Evolutionary conservation across 495 filamentous ascomycete genomes (phyloP), one percentile per base, ranked within the genome.

Genomic region (Xylaria curta): DNA sequence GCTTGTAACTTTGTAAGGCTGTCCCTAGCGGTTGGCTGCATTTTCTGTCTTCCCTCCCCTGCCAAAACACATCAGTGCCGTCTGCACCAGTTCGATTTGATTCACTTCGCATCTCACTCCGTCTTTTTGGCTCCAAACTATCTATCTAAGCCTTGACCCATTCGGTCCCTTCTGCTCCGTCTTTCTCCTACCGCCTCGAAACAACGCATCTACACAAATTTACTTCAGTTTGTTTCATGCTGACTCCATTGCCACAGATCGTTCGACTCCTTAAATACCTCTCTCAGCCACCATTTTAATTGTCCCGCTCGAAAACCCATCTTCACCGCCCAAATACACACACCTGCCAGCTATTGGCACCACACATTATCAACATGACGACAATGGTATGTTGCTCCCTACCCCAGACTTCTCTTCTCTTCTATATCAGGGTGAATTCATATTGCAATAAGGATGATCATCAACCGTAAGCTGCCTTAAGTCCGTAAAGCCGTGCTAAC

Each of bases 321-420:
- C n/a, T 17, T 46, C 51, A 46, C 42, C 46, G 46, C 36, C 36
- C 47, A 64, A 70, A 28, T 21, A 51, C 46, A 28, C 3, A 19
- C 38, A 5, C 44, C 38, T 13, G 31, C 61, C 70, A 73, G 72
- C 69, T 68, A 17, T n/a, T 19, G 61, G 58, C 72, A 51, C 33
- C 64, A 51, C 51, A 63, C 47, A 69, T 66, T 74, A 65, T 68
- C 74, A 83, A 72, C 19, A 86, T 86, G 84, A 85, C 84, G 70
- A 86, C 84, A 46, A 86, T 86, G 84, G 84, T 86, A 84, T 64
- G 83, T 78, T 63, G 53, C 17, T 42, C n/a, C 33, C 61, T 63
- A 71, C 58, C 70, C 54, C 44, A n/a, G 7, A 51, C 28, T 44
- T 70, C 9, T 21, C 28, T 44, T 70, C 9, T 21, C 42, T 8